Conservation (phyloP, 2,329 filamentous ascomycete species). For the Colletotrichum australisinense region DNA sequence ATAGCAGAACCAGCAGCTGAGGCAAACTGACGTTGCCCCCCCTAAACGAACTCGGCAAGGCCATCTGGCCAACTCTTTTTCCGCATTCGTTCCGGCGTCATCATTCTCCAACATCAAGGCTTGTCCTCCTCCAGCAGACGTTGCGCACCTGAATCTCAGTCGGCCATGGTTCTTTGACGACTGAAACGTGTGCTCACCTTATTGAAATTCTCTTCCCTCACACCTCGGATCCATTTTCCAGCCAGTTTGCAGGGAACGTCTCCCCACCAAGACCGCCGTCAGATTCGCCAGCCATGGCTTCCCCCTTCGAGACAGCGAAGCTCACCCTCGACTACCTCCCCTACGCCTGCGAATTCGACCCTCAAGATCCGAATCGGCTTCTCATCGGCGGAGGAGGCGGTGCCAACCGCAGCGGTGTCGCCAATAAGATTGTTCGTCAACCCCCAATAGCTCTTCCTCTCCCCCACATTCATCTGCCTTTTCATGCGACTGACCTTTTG, state of each 20-base stretch:
- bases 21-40: slow-evolving; percentile 9
- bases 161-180: slow-evolving; percentile 14
- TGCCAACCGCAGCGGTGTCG: slow-evolving; percentile 81
- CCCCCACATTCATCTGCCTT: neutral
- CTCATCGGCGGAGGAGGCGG: slow-evolving; percentile 91
- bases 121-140: neutral
- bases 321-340: slow-evolving; percentile 83
- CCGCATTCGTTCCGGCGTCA: slow-evolving; percentile 23
- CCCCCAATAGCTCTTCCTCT: neutral
- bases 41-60: slow-evolving; percentile 7
- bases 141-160: neutral
- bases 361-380: slow-evolving; percentile 78
- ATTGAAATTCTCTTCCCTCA: neutral
- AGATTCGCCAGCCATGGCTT: slow-evolving; percentile 45
- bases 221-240: neutral
- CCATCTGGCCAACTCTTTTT: slow-evolving; percentile 33
- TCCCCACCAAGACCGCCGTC: slow-evolving; percentile 7
- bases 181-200: neutral
- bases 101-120: neutral
- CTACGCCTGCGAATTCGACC: slow-evolving; percentile 90
- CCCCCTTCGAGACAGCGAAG: slow-evolving; percentile 64
- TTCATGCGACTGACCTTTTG: slow-evolving; percentile 25
- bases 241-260: slow-evolving; percentile 7
- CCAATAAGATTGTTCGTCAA: slow-evolving; percentile 82
- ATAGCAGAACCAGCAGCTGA: slow-evolving; percentile 4